Evolutionary conservation across 2,329 filamentous ascomycete species (phyloP).

Genomic region (Cladosporium oxysporum): DNA sequence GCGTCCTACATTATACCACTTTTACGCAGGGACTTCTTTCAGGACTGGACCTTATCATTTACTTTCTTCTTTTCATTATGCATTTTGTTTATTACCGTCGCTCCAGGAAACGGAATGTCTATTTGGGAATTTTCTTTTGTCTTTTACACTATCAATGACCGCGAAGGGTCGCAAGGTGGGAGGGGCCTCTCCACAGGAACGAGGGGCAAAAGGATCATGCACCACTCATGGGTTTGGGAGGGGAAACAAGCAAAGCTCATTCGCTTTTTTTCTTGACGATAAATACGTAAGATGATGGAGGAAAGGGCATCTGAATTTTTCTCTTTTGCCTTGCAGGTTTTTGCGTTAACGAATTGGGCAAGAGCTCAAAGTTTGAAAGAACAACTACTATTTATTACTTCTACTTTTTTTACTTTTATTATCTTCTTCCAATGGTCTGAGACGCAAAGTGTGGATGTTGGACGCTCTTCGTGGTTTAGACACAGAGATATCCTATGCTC

Average conservation of each 20-base stretch:
- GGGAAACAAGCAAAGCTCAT: slow-evolving; percentile 3
- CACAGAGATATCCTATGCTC: background rate
- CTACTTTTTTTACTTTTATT: background rate
- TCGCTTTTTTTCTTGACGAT: slow-evolving; percentile 11
- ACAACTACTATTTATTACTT: background rate
- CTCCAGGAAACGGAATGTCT: slow-evolving; percentile 4
- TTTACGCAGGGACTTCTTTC: slow-evolving; percentile 6
- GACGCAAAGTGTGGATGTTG: background rate
- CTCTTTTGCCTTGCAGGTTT: background rate
- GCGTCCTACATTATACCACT: slow-evolving; percentile 13
- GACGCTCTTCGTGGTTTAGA: background rate
- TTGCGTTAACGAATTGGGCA: slow-evolving; percentile 1
- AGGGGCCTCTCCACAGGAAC: background rate
- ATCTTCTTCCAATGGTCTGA: background rate
- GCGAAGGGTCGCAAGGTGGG: background rate
- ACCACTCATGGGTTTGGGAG: background rate
- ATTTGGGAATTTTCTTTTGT: slow-evolving; percentile 14
- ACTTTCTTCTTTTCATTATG: slow-evolving; percentile 4
- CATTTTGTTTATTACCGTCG: slow-evolving; percentile 15
- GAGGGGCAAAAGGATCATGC: background rate
- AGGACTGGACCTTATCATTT: slow-evolving; percentile 3
- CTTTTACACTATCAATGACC: background rate
- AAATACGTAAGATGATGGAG: background rate
- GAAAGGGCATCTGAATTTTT: background rate
- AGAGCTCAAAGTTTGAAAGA: background rate